Percentiles rank a stretch among this genome's conserved stretches.
Conservation (phyloP, 2,329 filamentous ascomycete species). For the Stachybotrys echinatus region DNA sequence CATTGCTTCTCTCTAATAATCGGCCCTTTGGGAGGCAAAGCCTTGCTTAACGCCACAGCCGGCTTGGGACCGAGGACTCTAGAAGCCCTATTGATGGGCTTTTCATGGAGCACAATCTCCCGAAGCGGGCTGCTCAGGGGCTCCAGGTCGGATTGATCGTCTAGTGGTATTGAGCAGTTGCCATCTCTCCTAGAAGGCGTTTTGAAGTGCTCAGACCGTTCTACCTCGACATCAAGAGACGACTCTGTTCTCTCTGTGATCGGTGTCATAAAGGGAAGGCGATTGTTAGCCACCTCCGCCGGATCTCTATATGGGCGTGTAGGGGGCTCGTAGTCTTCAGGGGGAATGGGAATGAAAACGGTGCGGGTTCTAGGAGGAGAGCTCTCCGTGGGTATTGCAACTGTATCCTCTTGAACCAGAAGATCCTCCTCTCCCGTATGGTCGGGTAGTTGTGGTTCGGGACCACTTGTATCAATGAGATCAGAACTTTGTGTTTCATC, state of each 20-base stretch:
- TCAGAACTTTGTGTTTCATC: constrained; percentile 31
- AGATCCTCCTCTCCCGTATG: constrained; percentile 16
- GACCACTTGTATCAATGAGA: constrained; percentile 29
- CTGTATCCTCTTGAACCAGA: constrained; percentile 28
- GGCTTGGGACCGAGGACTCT: constrained; percentile 44
- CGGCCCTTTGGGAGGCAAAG: constrained; percentile 53
- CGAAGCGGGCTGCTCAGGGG: constrained; percentile 67
- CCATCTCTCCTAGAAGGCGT: constrained; percentile 63
- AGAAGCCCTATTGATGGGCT: constrained; percentile 40
- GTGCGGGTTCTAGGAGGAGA: constrained; percentile 52
- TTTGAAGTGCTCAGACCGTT: constrained; percentile 60
- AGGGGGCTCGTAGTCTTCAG: constrained; percentile 80
- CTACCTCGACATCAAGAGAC: constrained; percentile 65
- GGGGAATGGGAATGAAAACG: constrained; percentile 72
- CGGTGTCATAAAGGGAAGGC: constrained; percentile 96
- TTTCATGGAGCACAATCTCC: constrained; percentile 52
- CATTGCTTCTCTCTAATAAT: constrained; percentile 80
- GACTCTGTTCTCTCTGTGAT: constrained; percentile 95
- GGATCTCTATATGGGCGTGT: constrained; percentile 77
- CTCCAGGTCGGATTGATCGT: constrained; percentile 31
- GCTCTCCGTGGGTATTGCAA: constrained; percentile 34
- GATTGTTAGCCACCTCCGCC: constrained; percentile 75
- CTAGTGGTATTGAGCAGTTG: constrained; percentile 11
- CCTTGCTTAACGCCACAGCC: constrained; percentile 27
- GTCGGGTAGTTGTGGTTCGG: constrained; percentile 19